These are phyloP conservation scores for Skeletonema menzelii DNA, from an alignment of 108 stramenopile genomes.

Conservation along the genomic window DNA sequence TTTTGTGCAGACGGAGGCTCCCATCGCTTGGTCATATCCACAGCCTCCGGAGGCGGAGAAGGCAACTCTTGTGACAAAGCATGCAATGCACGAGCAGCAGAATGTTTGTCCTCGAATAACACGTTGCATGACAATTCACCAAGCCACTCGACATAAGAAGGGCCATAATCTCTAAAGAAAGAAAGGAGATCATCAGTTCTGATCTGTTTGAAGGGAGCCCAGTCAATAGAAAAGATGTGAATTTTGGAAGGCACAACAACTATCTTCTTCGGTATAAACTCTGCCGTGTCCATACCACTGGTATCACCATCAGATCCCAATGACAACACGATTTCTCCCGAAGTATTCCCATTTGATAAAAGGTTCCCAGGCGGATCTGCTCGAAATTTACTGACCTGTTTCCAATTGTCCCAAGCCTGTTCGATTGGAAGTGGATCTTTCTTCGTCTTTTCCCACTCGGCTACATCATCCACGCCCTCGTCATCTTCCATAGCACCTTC, in stretches of 20 bases:
- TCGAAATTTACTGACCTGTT: constrained; percentile 56
- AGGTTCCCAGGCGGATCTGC: constrained; percentile 57
- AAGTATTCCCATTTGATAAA: constrained; percentile 11
- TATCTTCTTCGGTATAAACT: constrained; percentile 30
- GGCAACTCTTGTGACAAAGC: constrained; percentile 67
- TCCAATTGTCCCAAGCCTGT: constrained; percentile 85
- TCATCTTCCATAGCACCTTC: constrained; percentile 42
- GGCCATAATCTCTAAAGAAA: constrained; percentile 62
- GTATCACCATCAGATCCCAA: constrained; percentile 21
- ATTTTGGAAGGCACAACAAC: constrained; percentile 61
- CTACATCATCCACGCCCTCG: constrained; percentile 31
- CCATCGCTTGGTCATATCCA: constrained; percentile 10
- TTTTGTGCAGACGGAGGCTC: constrained; percentile 5
- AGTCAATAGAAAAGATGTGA: constrained; percentile 79
- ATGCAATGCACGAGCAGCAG: constrained; percentile 70
- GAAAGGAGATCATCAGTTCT: constrained; percentile 75
- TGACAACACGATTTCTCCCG: constrained; percentile 3
- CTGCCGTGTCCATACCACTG: constrained; percentile 13
- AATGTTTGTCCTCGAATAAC: constrained; percentile 69
- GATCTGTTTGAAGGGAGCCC: constrained; percentile 87
- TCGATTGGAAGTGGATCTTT: constrained; percentile 54
- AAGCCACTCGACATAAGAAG: constrained; percentile 86
- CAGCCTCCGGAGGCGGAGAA: constrained; percentile 52
- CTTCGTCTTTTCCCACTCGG: constrained; percentile 47
- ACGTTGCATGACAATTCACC: constrained; percentile 78